Percentiles rank a stretch among this genome's conserved stretches.
phyloP scores from a whole-genome alignment of 2,329 filamentous ascomycete species.

The Aspergillus sp. region DNA sequence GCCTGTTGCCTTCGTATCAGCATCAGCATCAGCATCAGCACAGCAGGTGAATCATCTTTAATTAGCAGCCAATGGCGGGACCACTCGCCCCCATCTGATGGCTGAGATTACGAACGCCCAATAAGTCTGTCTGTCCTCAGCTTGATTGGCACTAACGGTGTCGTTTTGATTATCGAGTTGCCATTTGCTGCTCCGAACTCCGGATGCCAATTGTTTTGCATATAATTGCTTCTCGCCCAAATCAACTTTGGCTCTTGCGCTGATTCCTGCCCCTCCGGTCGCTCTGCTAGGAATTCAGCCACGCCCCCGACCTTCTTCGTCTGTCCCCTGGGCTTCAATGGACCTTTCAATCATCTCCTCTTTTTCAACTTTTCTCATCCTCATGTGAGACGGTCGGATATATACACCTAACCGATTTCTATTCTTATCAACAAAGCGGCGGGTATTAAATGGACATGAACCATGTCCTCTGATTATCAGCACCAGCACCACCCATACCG shows the following conservation, averaged over 20 bases:
- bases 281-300: background rate
- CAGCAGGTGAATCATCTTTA: background rate
- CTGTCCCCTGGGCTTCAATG: background rate
- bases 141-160: too few relatives aligned
- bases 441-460: background rate
- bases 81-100: too few relatives aligned
- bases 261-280: background rate
- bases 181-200: background rate
- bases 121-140: too few relatives aligned
- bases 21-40: too few relatives aligned
- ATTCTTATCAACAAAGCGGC: background rate
- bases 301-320: background rate
- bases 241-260: too few relatives aligned
- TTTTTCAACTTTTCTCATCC: background rate
- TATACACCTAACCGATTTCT: background rate
- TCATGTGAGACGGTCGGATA: background rate
- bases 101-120: too few relatives aligned
- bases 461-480: background rate
- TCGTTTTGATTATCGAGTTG: background rate
- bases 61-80: background rate
- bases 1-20: too few relatives aligned
- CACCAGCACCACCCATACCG: background rate
- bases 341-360: background rate
- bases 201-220: background rate
- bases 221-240: background rate